phyloP scores from a whole-genome alignment of 2,329 filamentous ascomycete species.

The Didymella glomerata region DNA sequence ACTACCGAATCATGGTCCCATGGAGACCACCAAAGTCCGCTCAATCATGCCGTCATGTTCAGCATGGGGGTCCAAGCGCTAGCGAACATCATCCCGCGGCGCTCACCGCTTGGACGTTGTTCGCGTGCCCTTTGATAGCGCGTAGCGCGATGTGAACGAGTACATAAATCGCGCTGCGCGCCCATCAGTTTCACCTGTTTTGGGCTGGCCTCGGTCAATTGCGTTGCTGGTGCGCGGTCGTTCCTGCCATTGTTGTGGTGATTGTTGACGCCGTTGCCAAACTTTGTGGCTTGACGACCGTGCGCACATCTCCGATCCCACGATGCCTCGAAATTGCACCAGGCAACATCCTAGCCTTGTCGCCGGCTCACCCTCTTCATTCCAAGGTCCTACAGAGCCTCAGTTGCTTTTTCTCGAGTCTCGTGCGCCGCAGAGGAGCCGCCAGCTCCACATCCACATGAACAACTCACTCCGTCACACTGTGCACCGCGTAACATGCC shows the following conservation, averaged over 20 bases:
- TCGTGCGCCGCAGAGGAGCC: conserved; percentile 12
- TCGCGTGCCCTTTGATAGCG: conserved; percentile 12
- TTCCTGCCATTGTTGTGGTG: conserved; percentile 16
- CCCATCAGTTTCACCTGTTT: conserved; percentile 1
- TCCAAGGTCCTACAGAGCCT: conserved; percentile 14
- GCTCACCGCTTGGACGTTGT: conserved; percentile 16
- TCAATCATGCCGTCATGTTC: conserved; percentile 17
- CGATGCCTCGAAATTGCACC: conserved; percentile 14
- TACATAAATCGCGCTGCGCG: conserved; percentile 8
- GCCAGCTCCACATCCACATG: conserved; percentile 14
- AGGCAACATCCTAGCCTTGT: conserved; percentile 20
- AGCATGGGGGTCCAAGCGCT: conserved; percentile 18
- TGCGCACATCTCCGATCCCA: conserved; percentile 21
- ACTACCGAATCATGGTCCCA: conserved; percentile 19
- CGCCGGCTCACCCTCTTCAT: conserved; percentile 13
- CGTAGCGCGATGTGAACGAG: background rate
- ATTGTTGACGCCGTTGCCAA: conserved; percentile 18
- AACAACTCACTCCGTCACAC: conserved; percentile 18
- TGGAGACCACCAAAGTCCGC: conserved; percentile 10
- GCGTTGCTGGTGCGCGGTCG: background rate
- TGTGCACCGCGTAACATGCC: conserved; percentile 21
- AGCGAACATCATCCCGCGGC: conserved; percentile 16
- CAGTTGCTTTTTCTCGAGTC: conserved; percentile 16
- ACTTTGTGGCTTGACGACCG: conserved; percentile 15
- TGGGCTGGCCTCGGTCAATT: background rate